phyloP scores from a whole-genome alignment of 176 grass and related monocot genomes.

The Phoenix dactylifera region DNA sequence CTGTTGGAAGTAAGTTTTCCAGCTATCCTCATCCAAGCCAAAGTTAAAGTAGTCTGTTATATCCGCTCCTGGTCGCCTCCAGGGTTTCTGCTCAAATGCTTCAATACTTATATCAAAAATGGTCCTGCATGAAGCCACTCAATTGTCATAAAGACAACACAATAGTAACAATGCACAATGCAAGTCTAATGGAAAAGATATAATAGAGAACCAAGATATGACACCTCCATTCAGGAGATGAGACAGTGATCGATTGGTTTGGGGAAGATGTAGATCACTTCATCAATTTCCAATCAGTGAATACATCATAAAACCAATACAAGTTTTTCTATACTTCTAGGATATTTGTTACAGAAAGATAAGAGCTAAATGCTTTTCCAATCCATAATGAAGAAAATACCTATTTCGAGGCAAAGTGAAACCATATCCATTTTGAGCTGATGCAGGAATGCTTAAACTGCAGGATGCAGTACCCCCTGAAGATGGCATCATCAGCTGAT shows the following conservation, averaged over 20 bases:
- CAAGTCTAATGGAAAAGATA: not conserved
- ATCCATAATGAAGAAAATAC: conserved; percentile 19
- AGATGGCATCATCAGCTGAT: conserved; percentile 1
- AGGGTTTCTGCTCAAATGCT: conserved; percentile 68
- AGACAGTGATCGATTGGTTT: no score
- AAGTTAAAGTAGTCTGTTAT: conserved; percentile 73
- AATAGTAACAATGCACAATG: not conserved
- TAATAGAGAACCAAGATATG: no score
- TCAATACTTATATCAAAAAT: conserved; percentile 46
- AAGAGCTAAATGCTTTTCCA: no score
- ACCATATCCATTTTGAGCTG: conserved; percentile 35
- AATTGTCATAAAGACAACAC: not conserved
- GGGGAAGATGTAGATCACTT: no score
- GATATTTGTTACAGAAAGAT: no score
- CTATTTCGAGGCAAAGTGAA: conserved; percentile 68
- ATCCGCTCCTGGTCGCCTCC: conserved; percentile 51
- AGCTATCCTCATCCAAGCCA: conserved; percentile 64
- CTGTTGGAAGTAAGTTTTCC: conserved; percentile 58
- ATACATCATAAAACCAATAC: no score
- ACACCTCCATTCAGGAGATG: no score
- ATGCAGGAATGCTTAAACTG: conserved; percentile 13
- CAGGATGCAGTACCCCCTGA: not conserved
- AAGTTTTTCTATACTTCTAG: no score
- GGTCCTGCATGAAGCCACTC: conserved; percentile 15
- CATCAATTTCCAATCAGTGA: no score